Evolutionary conservation across 2,329 filamentous ascomycete species (phyloP).

Genomic region (Hymenoscyphus occultus): DNA sequence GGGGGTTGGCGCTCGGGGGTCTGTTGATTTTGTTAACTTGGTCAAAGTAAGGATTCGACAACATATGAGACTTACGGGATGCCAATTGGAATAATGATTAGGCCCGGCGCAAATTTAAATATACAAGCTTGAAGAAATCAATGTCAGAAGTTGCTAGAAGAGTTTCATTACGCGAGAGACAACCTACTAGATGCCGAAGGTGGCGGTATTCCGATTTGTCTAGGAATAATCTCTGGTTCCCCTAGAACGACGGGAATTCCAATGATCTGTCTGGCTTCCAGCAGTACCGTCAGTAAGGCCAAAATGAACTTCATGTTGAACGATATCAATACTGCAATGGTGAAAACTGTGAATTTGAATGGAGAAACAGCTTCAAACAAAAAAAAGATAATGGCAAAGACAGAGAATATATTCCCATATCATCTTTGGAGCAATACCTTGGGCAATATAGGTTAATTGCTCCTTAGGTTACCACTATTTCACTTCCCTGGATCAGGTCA

Average conservation of each 20-base stretch:
- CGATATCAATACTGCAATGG: not conserved
- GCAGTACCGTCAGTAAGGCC: not conserved
- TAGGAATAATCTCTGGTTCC: not conserved
- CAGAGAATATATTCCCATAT: not conserved
- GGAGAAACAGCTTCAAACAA: not conserved
- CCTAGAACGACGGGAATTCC: not conserved
- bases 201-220: not conserved
- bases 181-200: not conserved
- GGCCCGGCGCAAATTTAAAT: constrained; percentile 6
- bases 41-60: not conserved
- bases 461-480: not conserved
- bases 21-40: not conserved
- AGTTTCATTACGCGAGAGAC: not conserved
- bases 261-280: constrained; percentile 4
- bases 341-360: not conserved
- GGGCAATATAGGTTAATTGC: not conserved
- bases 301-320: constrained; percentile 9
- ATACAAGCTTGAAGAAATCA: constrained; percentile 3
- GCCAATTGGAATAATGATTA: constrained; percentile 5
- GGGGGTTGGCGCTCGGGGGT: constrained; percentile 16
- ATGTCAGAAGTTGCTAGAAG: not conserved
- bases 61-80: not conserved
- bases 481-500: not conserved
- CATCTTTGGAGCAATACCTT: not conserved
- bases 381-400: not conserved